Evolutionary conservation across 495 filamentous ascomycete species (phyloP).

Genomic region (Cercophora newfieldiana): DNA sequence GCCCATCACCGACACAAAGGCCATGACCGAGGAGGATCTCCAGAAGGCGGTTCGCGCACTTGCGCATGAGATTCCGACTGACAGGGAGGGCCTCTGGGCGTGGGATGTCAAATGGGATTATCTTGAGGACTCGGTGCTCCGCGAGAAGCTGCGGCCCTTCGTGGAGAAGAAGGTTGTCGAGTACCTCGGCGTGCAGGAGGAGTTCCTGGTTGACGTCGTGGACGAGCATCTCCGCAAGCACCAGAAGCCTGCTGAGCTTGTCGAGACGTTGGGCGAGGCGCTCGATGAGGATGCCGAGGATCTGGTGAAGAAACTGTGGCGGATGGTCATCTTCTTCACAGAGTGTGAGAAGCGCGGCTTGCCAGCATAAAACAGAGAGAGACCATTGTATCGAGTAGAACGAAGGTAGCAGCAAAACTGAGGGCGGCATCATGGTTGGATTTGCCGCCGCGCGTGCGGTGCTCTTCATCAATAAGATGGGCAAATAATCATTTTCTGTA

Average conservation of each 20-base stretch:
- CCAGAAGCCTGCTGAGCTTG: slow-evolving; percentile 73
- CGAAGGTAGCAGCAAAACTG: too few relatives aligned
- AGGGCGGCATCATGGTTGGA: too few relatives aligned
- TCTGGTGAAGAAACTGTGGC: slow-evolving; percentile 94
- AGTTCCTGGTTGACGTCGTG: slow-evolving; percentile 90
- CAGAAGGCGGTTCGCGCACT: slow-evolving; percentile 75
- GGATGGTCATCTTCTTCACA: slow-evolving; percentile 97
- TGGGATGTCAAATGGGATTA: slow-evolving; percentile 95
- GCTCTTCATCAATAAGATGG: not conserved
- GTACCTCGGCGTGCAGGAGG: slow-evolving; percentile 93
- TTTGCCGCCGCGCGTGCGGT: not conserved
- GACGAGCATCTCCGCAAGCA: slow-evolving; percentile 82
- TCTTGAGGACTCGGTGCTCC: slow-evolving; percentile 80
- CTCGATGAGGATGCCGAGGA: slow-evolving; percentile 94
- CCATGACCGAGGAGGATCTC: slow-evolving; percentile 80
- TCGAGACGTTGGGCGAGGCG: slow-evolving; percentile 82
- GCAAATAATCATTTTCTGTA: not conserved
- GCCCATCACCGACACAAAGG: slow-evolving; percentile 62
- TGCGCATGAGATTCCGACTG: slow-evolving; percentile 84
- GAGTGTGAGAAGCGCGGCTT: slow-evolving; percentile 92
- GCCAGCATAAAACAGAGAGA: slow-evolving; percentile 52
- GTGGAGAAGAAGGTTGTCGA: slow-evolving; percentile 98
- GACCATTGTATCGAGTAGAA: not conserved
- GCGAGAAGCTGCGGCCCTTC: slow-evolving; percentile 87
- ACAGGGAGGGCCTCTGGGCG: slow-evolving; percentile 83